A percentile compares a stretch with the other conserved stretches of the same genome.
Evolutionary conservation across 2,329 filamentous ascomycete species (phyloP).

Genomic region (Scedosporium apiospermum): DNA sequence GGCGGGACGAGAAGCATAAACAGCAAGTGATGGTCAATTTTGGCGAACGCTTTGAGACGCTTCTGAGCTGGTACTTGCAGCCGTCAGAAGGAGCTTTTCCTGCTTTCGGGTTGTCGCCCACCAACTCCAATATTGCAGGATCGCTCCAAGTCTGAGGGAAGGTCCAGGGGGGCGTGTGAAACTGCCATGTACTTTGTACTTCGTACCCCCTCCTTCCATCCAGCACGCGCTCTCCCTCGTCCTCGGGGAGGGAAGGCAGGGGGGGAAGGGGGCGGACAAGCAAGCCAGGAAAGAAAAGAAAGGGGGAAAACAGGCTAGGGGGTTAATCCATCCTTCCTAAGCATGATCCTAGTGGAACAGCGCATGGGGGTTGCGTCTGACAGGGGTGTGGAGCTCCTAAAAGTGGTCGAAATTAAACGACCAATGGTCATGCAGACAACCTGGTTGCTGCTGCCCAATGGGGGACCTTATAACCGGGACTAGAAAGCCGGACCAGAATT

Average conservation of each 20-base stretch:
- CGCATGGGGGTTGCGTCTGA: slow-evolving; percentile 41
- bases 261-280: slow-evolving; percentile 17
- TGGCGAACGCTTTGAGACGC: slow-evolving; percentile 5
- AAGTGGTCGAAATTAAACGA: slow-evolving; percentile 29
- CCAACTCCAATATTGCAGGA: slow-evolving; percentile 4
- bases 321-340: not conserved
- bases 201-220: too few relatives aligned
- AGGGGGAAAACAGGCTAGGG: slow-evolving; percentile 16
- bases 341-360: slow-evolving; percentile 23
- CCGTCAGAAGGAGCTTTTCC: slow-evolving; percentile 5
- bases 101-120: slow-evolving; percentile 4
- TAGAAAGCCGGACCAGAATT: slow-evolving; percentile 32
- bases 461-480: slow-evolving; percentile 35
- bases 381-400: slow-evolving; percentile 35
- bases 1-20: not conserved
- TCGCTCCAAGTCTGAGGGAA: slow-evolving; percentile 1
- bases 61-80: slow-evolving; percentile 6
- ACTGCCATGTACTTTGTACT: not conserved
- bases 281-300: slow-evolving; percentile 15
- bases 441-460: slow-evolving; percentile 39
- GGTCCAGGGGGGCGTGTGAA: not conserved
- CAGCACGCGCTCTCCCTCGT: not conserved
- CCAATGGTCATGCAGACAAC: slow-evolving; percentile 39
- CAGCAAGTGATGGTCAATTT: slow-evolving; percentile 3
- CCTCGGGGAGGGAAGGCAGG: slow-evolving; percentile 13